phyloP scores from a whole-genome alignment of 108 stramenopile genomes.

The Cyclotella baltica region DNA sequence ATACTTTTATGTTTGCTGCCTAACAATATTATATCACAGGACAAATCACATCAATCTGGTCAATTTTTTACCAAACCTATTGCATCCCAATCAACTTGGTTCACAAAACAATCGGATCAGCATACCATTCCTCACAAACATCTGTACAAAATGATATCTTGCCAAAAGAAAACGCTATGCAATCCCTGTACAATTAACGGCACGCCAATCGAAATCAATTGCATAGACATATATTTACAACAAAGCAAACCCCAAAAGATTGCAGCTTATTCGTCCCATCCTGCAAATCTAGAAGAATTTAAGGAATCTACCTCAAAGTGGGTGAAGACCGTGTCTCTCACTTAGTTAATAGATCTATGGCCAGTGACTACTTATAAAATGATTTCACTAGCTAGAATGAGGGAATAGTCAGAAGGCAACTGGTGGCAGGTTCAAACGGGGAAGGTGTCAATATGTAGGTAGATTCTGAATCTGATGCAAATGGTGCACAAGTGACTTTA shows the following conservation, averaged over 20 bases:
- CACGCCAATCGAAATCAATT: constrained; percentile 26
- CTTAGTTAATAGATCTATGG: constrained; percentile 57
- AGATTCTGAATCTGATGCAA: neutral
- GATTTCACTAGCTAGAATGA: constrained; percentile 30
- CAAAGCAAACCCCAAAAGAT: constrained; percentile 58
- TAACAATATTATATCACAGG: no score
- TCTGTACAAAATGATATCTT: constrained; percentile 45
- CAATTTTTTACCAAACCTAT: constrained; percentile 7
- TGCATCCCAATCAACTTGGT: neutral
- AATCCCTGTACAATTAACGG: constrained; percentile 63
- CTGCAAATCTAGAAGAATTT: constrained; percentile 41
- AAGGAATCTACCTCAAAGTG: constrained; percentile 63
- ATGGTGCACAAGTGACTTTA: constrained; percentile 57
- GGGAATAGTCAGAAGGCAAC: constrained; percentile 51
- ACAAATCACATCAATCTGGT: constrained; percentile 80
- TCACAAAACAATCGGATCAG: constrained; percentile 17
- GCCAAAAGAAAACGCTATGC: constrained; percentile 55
- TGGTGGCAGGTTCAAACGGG: constrained; percentile 83
- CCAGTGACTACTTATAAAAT: constrained; percentile 45
- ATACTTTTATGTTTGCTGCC: no score
- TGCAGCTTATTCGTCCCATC: constrained; percentile 21
- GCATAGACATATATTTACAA: constrained; percentile 44
- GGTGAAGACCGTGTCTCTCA: constrained; percentile 56
- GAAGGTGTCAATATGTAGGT: constrained; percentile 62
- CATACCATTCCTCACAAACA: constrained; percentile 8